A percentile compares a stretch with the other conserved stretches of the same genome.
Evolutionary conservation across 306 rosid species (phyloP).

Genomic region (Castanopsis chinensis): DNA sequence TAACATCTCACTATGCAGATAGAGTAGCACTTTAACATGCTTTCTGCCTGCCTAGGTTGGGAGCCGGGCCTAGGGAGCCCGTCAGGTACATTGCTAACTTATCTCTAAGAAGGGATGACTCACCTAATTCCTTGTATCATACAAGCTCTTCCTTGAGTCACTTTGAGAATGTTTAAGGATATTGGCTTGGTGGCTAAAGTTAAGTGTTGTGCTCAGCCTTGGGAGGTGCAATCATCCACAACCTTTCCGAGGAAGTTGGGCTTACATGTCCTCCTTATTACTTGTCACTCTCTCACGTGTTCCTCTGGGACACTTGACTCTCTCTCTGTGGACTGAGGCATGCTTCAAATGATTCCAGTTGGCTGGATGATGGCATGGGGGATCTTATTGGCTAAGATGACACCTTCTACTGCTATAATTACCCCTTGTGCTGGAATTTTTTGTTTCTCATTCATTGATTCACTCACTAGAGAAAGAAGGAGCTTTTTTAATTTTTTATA

Average conservation of each 20-base stretch:
- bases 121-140: not conserved
- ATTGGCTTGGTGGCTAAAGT: not conserved
- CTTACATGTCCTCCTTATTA: not conserved
- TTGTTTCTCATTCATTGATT: too few relatives aligned
- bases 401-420: not conserved
- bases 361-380: not conserved
- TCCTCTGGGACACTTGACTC: not conserved
- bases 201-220: not conserved
- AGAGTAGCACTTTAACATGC: not conserved
- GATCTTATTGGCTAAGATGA: not conserved
- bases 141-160: not conserved
- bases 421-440: too few relatives aligned
- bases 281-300: not conserved
- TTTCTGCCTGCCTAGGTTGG: not conserved
- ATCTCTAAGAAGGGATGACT: not conserved
- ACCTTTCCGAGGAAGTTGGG: not conserved
- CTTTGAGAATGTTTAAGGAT: not conserved
- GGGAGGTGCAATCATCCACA: not conserved
- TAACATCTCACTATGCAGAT: not conserved
- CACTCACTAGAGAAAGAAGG: not conserved
- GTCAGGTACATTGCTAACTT: not conserved
- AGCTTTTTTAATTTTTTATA: too few relatives aligned
- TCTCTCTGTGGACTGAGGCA: not conserved
- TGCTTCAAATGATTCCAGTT: conserved; percentile 1
- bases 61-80: conserved; percentile 2